phyloP scores from a whole-genome alignment of 305 asterid genomes.

The Andrographis paniculata region DNA sequence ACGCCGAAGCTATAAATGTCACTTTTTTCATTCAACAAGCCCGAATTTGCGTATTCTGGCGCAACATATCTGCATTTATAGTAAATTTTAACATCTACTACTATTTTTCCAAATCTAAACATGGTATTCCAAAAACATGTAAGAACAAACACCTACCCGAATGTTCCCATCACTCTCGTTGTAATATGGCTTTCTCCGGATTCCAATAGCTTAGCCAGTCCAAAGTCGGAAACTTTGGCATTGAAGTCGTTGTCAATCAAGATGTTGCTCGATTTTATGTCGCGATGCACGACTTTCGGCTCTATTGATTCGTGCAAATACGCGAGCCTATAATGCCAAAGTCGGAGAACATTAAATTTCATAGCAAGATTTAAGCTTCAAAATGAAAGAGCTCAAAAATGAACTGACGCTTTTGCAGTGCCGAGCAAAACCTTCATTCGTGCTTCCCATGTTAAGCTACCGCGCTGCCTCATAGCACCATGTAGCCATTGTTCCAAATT shows the following conservation, averaged over 20 bases:
- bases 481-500: constrained; percentile 98
- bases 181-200: constrained; percentile 95
- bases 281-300: constrained; percentile 95
- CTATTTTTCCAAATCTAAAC: too few relatives aligned
- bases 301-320: constrained; percentile 97
- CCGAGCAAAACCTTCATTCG: constrained; percentile 94
- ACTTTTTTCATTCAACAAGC: constrained; percentile 89
- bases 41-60: constrained; percentile 95
- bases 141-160: too few relatives aligned
- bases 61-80: constrained; percentile 74
- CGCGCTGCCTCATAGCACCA: constrained; percentile 82
- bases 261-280: constrained; percentile 97
- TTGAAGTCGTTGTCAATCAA: constrained; percentile 75
- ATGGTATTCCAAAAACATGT: too few relatives aligned
- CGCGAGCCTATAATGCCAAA: constrained; percentile 61
- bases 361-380: constrained; percentile 5
- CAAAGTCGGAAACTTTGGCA: constrained; percentile 93
- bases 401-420: constrained; percentile 94
- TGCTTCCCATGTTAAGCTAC: constrained; percentile 89
- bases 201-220: constrained; percentile 91
- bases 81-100: too few relatives aligned
- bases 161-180: constrained; percentile 99
- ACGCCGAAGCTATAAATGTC: constrained; percentile 94
- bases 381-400: constrained; percentile 3
- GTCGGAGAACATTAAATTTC: background rate